These are phyloP conservation scores for Aureobasidium leucospermi DNA, from an alignment of 2,329 filamentous ascomycete genomes.

Conservation along the genomic window DNA sequence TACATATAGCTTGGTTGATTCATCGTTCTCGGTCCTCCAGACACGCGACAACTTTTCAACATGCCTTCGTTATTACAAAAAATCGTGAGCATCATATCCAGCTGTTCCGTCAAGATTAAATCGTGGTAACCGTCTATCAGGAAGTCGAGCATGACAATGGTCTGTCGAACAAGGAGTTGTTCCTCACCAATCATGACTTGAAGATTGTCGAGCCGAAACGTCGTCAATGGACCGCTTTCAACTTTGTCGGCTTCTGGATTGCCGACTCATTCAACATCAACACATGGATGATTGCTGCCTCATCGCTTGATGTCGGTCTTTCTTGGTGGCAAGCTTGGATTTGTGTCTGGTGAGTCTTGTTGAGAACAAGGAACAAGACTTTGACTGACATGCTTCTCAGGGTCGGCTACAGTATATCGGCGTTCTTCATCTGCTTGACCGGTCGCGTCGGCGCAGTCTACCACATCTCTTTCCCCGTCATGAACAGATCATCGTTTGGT, in stretches of 20 bases:
- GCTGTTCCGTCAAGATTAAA: background rate
- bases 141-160: constrained; percentile 65
- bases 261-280: constrained; percentile 75
- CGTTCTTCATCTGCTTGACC: constrained; percentile 65
- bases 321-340: constrained; percentile 44
- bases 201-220: constrained; percentile 65
- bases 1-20: background rate
- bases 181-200: constrained; percentile 65
- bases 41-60: background rate
- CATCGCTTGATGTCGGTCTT: constrained; percentile 66
- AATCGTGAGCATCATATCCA: background rate
- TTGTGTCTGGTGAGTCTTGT: constrained; percentile 26
- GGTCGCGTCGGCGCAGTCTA: constrained; percentile 81
- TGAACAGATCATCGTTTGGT: constrained; percentile 70
- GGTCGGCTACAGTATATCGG: constrained; percentile 73
- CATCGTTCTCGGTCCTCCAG: background rate
- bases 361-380: constrained; percentile 1
- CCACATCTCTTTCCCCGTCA: constrained; percentile 83
- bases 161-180: constrained; percentile 69
- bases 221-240: constrained; percentile 78
- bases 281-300: constrained; percentile 62
- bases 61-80: background rate
- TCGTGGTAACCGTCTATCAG: background rate
- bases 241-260: constrained; percentile 80
- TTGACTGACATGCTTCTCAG: constrained; percentile 21